Evolutionary conservation across 1,284 basidiomycete species (phyloP).

Genomic region (Sporisorium graminicola): DNA sequence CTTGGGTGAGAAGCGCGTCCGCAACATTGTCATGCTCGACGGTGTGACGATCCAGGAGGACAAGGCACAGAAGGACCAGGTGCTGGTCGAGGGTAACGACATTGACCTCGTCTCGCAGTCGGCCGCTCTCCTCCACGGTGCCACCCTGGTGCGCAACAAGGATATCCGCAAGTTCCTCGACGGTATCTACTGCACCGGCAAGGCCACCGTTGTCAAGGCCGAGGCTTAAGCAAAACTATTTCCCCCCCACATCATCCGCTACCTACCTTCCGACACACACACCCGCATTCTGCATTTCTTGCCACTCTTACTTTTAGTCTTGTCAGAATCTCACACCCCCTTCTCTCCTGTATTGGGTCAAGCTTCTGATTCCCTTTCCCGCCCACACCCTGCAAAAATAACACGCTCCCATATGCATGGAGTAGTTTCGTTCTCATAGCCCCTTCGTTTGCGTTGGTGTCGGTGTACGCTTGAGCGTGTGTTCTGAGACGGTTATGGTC

Average conservation of each 20-base stretch:
- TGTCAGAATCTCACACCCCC: conserved; percentile 10
- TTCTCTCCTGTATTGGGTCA: conserved; percentile 17
- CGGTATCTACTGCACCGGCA: conserved; percentile 89
- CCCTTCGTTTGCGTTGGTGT: background rate
- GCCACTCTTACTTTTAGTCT: conserved; percentile 33
- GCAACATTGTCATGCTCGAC: conserved; percentile 90
- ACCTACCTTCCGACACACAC: conserved; percentile 4
- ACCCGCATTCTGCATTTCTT: conserved; percentile 14
- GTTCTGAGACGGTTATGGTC: too few relatives aligned
- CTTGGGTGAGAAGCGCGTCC: conserved; percentile 91
- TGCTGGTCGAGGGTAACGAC: conserved; percentile 73
- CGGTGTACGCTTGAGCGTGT: background rate
- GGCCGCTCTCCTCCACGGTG: conserved; percentile 68
- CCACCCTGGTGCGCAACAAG: conserved; percentile 68
- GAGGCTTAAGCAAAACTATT: conserved; percentile 73
- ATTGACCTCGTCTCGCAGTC: conserved; percentile 69
- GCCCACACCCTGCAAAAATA: conserved; percentile 30
- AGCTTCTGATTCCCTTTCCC: conserved; percentile 11
- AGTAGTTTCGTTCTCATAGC: conserved; percentile 41
- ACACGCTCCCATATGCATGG: conserved; percentile 35
- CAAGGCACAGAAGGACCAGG: conserved; percentile 89
- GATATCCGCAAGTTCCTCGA: conserved; percentile 74
- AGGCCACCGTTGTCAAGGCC: conserved; percentile 74
- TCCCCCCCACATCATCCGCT: conserved; percentile 1
- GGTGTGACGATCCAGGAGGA: conserved; percentile 91